Base-by-base conservation (phyloP, 495 filamentous ascomycete genomes). In the Extremus antarcticus region DNA sequence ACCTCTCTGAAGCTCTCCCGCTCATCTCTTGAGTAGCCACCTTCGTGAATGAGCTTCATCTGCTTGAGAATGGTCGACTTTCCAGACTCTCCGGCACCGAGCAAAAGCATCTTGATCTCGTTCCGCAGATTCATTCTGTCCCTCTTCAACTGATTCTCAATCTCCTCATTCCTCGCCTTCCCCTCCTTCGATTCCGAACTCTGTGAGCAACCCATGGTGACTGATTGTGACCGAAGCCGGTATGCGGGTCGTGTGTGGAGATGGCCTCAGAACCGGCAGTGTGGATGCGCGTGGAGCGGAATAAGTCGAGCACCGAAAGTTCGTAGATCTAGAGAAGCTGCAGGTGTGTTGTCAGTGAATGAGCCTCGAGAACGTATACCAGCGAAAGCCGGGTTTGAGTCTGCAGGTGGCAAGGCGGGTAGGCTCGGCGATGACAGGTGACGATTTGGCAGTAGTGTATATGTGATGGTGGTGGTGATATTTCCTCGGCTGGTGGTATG, bases 141-240 rank as follows among this genome's bases (percentile, higher is more conserved):
- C 68, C 84, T 80, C 76, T 94, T 94, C 66, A 98, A 76, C 78
- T 91, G 86, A 72, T 95, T 96, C 74, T 98, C 92, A 68, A 98
- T 98, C 83, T 95, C 90, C 78, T 96, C 92, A 72, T 98, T 97
- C 64, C 90, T 82, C 73, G 46, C 43, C 86, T 95, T 96, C 74
- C 92, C 94, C 88, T 98, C 92, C 88, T 95, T 96, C 76, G 96
- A 92, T 80, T 97, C 92, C 65, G 94, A 94, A 67, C 94, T 97
- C 90, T 95, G 95, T 72, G 90, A 90, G 72, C 92, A 98, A 84
- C 92, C 92, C 92, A 98, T 98, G 62, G 79, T 88, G 87, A 67
- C 79, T 69, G 69, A 29, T 16, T 8, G 8, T 32, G 11, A 16
- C 11, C 23, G 11, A 25, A 24, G 10, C 11, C 20, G 20, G 23